Evolutionary conservation across 768 basidiomycete species (phyloP).

Genomic region (Tylopilus sp.): DNA sequence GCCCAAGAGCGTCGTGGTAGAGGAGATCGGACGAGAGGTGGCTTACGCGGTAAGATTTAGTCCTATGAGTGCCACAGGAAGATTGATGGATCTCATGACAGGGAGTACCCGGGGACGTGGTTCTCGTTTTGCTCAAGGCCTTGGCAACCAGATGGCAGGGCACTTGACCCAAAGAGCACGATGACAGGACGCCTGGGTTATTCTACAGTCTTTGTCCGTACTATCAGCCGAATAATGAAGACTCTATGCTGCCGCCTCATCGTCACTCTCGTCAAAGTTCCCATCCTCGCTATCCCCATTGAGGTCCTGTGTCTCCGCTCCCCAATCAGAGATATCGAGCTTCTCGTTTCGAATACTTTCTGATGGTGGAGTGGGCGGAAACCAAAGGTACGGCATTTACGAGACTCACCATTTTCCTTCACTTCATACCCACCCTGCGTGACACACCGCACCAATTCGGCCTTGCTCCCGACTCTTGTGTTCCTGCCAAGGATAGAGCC

Average conservation of each 20-base stretch:
- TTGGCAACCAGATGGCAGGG: constrained; percentile 74
- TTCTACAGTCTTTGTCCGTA: not conserved
- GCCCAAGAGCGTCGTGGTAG: constrained; percentile 74
- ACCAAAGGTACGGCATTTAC: not conserved
- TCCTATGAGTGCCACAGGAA: not conserved
- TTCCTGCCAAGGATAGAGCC: constrained; percentile 72
- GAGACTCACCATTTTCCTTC: constrained; percentile 48
- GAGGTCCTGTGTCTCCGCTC: constrained; percentile 33
- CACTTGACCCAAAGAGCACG: constrained; percentile 20
- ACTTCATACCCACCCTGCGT: constrained; percentile 81
- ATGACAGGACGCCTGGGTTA: constrained; percentile 8
- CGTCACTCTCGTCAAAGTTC: constrained; percentile 9
- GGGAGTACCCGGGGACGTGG: constrained; percentile 72
- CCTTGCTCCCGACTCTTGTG: constrained; percentile 68
- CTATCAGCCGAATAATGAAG: not conserved
- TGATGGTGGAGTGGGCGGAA: constrained; percentile 20
- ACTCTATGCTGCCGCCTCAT: constrained; percentile 7
- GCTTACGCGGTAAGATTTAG: constrained; percentile 49
- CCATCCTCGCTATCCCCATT: constrained; percentile 21
- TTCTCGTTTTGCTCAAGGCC: constrained; percentile 76
- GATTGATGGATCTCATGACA: constrained; percentile 19
- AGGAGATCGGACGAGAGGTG: constrained; percentile 55
- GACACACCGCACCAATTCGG: constrained; percentile 63
- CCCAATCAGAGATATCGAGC: constrained; percentile 56
- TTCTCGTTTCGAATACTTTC: constrained; percentile 56